These are phyloP conservation scores for Rhodosporidiobolus sp. DNA, from an alignment of 768 basidiomycete genomes.

Conservation along the genomic window DNA sequence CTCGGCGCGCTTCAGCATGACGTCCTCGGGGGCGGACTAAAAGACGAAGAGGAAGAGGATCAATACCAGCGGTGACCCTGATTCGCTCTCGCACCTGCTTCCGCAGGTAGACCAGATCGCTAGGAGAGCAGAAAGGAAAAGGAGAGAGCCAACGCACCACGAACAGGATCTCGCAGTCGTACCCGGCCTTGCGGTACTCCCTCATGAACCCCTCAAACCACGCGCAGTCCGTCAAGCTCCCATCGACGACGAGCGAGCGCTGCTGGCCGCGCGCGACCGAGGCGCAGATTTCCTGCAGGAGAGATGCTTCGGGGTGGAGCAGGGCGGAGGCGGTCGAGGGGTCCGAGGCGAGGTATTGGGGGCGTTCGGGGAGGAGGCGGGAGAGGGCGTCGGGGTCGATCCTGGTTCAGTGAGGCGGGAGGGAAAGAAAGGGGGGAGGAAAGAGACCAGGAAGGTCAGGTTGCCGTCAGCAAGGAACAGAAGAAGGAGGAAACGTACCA, in stretches of 20 bases:
- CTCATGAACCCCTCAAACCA: constrained; percentile 45
- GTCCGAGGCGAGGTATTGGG: constrained; percentile 40
- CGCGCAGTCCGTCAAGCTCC: constrained; percentile 42
- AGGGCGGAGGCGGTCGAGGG: constrained; percentile 36
- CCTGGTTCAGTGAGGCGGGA: too few species aligned
- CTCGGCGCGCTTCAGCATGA: constrained; percentile 43
- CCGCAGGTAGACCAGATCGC: too few species aligned
- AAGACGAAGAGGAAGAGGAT: not conserved
- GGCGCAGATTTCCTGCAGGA: constrained; percentile 45
- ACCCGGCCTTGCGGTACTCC: constrained; percentile 32
- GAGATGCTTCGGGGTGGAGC: constrained; percentile 45
- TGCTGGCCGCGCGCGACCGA: constrained; percentile 34
- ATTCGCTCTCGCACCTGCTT: too few species aligned
- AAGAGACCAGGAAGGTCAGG: not conserved
- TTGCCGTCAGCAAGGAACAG: not conserved
- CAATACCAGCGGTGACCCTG: too few species aligned
- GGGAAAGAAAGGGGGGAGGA: not conserved
- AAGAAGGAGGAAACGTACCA: constrained; percentile 37
- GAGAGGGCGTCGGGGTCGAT: constrained; percentile 46
- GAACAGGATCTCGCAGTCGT: constrained; percentile 45
- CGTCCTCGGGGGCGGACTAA: constrained; percentile 41
- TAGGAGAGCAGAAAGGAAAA: too few species aligned
- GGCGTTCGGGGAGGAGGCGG: constrained; percentile 44
- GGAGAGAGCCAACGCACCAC: constrained; percentile 31
- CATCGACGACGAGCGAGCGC: constrained; percentile 45